Base-by-base conservation (phyloP, 805 yeast genomes). In the Zygosaccharomyces kombuchaensis region DNA sequence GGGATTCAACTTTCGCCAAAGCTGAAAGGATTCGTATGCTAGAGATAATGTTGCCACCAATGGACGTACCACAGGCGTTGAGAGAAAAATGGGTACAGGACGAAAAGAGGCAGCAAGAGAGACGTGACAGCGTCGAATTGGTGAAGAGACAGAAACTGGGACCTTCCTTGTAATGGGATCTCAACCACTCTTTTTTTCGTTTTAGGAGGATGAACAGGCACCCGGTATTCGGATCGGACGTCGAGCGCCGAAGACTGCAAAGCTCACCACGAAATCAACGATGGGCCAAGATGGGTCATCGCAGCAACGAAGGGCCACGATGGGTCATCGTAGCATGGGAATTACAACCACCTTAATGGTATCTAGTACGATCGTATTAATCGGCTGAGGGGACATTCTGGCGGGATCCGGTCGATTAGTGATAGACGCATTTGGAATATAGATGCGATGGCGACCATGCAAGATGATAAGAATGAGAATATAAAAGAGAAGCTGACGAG, bases 11-110 rank as follows among this genome's bases (percentile, higher is more conserved):
- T 17, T 78, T 79, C 51, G 58, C 66, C 23, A 55, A 55, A 30
- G 70, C 73, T 47, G 67, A 70, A 43, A 72, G 67, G 58, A 72
- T 80, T 39, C 68, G 81, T 59, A 64, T 80, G 62, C 64, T 81
- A 19, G 86, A 81, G 57, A 72, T 80, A 21, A 69, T 77, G 62
- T 66, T 81, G 49, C 81, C 80, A 23, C 72, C 73, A 48, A 68
- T 77, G 75, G 86, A 81, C 62, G 85, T 82, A 2, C 82, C 84
- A 19, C 54, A 53, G 30, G 59, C 58, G 4, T 39, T 60, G 13
- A 49, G 59, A 47, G 65, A 60, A 14, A 49, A 48, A 40, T 60
- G 60, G 65, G 37, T 50, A 9, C 43, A 46, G 17, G 65, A 57
- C 25, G 59, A 59, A 43, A 50, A 13, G 53, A 56, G 57, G 50